phyloP scores from a whole-genome alignment of 1,139 yeast species.

The Blastobotrys petasosporus region DNA sequence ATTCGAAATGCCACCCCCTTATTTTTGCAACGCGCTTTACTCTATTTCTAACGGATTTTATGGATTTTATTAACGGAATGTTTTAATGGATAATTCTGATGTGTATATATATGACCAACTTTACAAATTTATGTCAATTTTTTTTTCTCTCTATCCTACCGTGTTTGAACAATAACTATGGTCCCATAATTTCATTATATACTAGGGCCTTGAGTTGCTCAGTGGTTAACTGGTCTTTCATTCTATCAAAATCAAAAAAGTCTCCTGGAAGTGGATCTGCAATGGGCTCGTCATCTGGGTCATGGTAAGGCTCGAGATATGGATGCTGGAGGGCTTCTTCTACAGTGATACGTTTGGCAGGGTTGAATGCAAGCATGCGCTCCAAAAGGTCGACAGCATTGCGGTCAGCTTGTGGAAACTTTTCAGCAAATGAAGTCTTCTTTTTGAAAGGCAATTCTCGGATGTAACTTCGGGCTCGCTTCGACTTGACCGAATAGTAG shows the following conservation, averaged over 20 bases:
- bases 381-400: constrained; percentile 72
- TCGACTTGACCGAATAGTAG: constrained; percentile 69
- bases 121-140: too few relatives aligned
- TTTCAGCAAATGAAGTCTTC: constrained; percentile 46
- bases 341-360: constrained; percentile 69
- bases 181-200: constrained; percentile 52
- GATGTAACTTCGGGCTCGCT: constrained; percentile 83
- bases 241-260: constrained; percentile 77
- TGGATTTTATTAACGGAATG: too few relatives aligned
- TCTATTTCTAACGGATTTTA: neutral
- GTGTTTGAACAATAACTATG: too few relatives aligned
- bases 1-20: neutral
- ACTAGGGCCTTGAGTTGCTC: constrained; percentile 66
- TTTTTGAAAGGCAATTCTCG: constrained; percentile 63
- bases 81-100: too few relatives aligned
- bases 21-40: neutral
- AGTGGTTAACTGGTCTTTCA: constrained; percentile 62
- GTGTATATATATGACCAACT: too few relatives aligned
- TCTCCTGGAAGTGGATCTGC: constrained; percentile 68
- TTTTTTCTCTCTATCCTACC: too few relatives aligned
- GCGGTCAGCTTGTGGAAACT: constrained; percentile 57
- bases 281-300: constrained; percentile 74
- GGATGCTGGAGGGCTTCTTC: constrained; percentile 80
- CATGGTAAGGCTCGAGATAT: constrained; percentile 73
- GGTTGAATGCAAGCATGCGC: constrained; percentile 72